Base-by-base conservation (phyloP, 345 rosid species). In the Noccaea bulbosa region DNA sequence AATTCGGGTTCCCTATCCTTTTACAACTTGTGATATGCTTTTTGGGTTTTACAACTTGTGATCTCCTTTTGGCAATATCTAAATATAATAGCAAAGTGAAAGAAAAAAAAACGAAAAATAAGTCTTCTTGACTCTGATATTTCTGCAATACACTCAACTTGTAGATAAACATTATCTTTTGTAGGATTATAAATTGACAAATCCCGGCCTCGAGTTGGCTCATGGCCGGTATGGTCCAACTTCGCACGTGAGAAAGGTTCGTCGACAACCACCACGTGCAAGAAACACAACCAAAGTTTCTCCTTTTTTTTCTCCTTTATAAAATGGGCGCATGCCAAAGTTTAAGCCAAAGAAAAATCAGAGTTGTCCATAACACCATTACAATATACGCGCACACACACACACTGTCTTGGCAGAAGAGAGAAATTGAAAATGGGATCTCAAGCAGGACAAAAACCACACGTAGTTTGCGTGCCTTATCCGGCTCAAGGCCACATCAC, bases 401-500 rank as follows among this genome's bases (percentile, higher is more conserved):
- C 8, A 24, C 27, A 17, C 30, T 48, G 15, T 24, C 40, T 38
- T 44, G 20, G 34, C 46, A 2, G 4, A 30, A 11, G 17, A 63
- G 58, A 64, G 20, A 35, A 24, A 53, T 1, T 24, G n/a, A 46
- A 64, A 30, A 73, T 73, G 77, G 77, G 32, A 65, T 57, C 71
- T 17, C 67, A 40, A 48, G 60, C 5, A 35, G 46, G 14, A 65
- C 59, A 65, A 32, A 56, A 57, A 65, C 78, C 78, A 59, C 78
- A 74, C 41, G 78, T 51, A 22, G 69, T 67, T 43, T 67, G 62
- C 24, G 40, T 74, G 17, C 78, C 73, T 6, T 74, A 20, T n/a
- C 78, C 73, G 8, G 56, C 63, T 34, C 78, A 74, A 60, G 78
- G 73, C 47, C 78, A 74, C 56, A 67, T 74, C 55, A 74, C 35